Evolutionary conservation across 495 filamentous ascomycete genomes (phyloP).

Genomic region (Penicillium waksmanii): DNA sequence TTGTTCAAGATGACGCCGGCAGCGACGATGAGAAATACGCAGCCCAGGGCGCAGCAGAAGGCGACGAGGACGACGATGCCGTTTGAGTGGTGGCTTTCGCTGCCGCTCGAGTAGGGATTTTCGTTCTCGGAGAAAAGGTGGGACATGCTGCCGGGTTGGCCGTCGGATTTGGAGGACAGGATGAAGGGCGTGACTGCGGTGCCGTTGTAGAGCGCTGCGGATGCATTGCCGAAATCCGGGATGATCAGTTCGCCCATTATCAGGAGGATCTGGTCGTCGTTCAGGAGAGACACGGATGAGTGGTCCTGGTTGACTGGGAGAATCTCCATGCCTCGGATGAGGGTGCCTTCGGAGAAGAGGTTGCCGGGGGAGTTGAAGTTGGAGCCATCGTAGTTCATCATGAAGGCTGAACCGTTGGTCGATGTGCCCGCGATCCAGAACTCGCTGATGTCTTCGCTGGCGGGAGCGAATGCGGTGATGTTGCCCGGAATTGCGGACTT

Average conservation of each 20-base stretch:
- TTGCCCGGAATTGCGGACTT: constrained; percentile 70
- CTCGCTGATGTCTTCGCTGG: constrained; percentile 62
- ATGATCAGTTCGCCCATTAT: constrained; percentile 79
- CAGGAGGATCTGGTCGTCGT: constrained; percentile 71
- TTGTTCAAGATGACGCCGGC: constrained; percentile 83
- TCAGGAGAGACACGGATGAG: constrained; percentile 62
- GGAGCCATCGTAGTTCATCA: constrained; percentile 74
- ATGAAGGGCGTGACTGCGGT: constrained; percentile 75
- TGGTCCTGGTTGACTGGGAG: constrained; percentile 71
- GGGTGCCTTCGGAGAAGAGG: constrained; percentile 62
- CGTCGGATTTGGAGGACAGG: constrained; percentile 67
- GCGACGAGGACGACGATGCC: constrained; percentile 90
- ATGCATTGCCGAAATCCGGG: constrained; percentile 76
- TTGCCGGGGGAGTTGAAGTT: constrained; percentile 61
- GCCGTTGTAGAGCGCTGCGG: constrained; percentile 87
- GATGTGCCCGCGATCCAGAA: constrained; percentile 79
- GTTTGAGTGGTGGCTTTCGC: constrained; percentile 68
- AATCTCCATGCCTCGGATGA: constrained; percentile 79
- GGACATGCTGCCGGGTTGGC: constrained; percentile 70
- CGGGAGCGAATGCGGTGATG: constrained; percentile 75
- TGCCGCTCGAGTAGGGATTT: constrained; percentile 60
- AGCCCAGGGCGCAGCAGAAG: constrained; percentile 84
- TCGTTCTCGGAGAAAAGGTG: constrained; percentile 76
- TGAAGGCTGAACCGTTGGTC: constrained; percentile 69
- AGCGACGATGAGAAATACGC: constrained; percentile 87